Evolutionary conservation across 768 basidiomycete species (phyloP).

Genomic region (Suillus discolor): DNA sequence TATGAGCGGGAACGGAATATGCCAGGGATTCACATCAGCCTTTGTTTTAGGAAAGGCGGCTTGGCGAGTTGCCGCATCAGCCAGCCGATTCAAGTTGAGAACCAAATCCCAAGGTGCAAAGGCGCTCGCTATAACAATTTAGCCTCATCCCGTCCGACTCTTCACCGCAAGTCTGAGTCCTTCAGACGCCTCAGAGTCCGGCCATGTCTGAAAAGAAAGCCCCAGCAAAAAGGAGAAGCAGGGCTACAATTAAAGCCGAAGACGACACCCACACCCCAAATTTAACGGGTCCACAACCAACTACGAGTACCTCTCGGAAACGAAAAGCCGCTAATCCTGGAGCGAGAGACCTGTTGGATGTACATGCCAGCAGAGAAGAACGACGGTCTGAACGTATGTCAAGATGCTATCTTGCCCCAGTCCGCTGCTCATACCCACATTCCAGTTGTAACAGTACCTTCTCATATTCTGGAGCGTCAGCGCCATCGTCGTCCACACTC

Average conservation of each 20-base stretch:
- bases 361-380: slow-evolving; percentile 23
- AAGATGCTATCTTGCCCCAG: slow-evolving; percentile 7
- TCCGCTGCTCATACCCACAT: slow-evolving; percentile 15
- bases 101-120: slow-evolving; percentile 17
- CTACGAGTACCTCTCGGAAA: slow-evolving; percentile 22
- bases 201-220: slow-evolving; percentile 31
- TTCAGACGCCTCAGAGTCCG: slow-evolving; percentile 11
- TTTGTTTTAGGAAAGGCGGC: not conserved
- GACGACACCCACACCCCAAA: slow-evolving; percentile 9
- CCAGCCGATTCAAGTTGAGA: slow-evolving; percentile 14
- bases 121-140: slow-evolving; percentile 31
- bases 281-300: slow-evolving; percentile 11
- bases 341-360: slow-evolving; percentile 14
- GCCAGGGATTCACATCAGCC: not conserved
- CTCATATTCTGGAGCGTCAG: slow-evolving; percentile 26
- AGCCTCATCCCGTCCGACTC: slow-evolving; percentile 17
- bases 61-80: slow-evolving; percentile 14
- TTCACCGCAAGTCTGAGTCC: slow-evolving; percentile 14
- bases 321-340: slow-evolving; percentile 23
- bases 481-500: slow-evolving; percentile 26
- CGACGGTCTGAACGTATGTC: slow-evolving; percentile 30
- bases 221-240: slow-evolving; percentile 22
- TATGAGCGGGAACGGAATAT: not conserved
- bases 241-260: slow-evolving; percentile 11
- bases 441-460: slow-evolving; percentile 24